Base-by-base conservation (phyloP, 2,329 filamentous ascomycete species). In the Claviceps lovelessii region DNA sequence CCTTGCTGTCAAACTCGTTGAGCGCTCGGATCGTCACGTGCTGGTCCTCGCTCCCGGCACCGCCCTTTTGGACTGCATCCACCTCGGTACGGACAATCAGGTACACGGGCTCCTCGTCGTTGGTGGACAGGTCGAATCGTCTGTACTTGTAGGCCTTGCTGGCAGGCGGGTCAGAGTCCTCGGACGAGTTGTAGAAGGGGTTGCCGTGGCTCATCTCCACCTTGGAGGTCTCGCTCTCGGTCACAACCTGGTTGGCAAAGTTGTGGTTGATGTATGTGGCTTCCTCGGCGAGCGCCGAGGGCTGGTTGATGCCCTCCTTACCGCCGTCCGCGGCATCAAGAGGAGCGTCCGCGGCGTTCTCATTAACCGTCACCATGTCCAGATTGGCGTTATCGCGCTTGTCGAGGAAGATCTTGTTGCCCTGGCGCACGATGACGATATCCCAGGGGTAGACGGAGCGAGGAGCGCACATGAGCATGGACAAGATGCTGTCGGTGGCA, bases 211-310 rank as follows among this genome's bases (percentile, higher is more conserved):
- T 67, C 84, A 97, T 93, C 63, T 87, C 81, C 60, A 90, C 78
- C 77, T 93, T 94, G 68, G 82, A 76, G 59, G 75, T 78, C 60
- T 89, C 81, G 62, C 79, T 86, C 76, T 98, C 93, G 63, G 82
- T 72, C 61, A 98, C 90, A 52, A 94, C 89, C 77, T 98, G 93
- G 72, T 95, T 88, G 63, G 89, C 87, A 72, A 98, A 98, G 78
- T 97, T 95, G 80, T 97, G 93, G 82, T 98, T 98, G 81, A 98
- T 98, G 77, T 96, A 94, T 53, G 93, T 98, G 54, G 93, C 93
- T 75, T 98, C 93, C 71, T 96, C 86, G 66, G 94, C 91, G 56
- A 98, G 83, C 54, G 90, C 89, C 54, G 77, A 75, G n/a, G 93
- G 93, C 67, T 90, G 90, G 81, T 98, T 98, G 73, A 98, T 86